A percentile compares a stretch with the other conserved stretches of the same genome.
phyloP scores from a whole-genome alignment of 768 basidiomycete species.

The Pleurotus giganteus region DNA sequence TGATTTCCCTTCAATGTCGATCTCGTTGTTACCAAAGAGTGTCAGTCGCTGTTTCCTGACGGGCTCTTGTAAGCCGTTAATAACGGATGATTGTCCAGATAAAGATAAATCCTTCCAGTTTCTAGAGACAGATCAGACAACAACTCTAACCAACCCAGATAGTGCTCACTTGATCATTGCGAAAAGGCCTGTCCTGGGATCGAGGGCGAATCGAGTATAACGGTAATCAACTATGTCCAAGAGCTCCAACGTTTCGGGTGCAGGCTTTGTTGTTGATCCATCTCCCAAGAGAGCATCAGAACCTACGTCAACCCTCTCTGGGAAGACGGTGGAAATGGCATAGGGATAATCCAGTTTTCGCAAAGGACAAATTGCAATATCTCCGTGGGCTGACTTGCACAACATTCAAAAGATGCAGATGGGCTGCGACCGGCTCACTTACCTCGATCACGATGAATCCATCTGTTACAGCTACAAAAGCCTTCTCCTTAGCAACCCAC shows the following conservation, averaged over 20 bases:
- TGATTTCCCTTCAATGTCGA: constrained; percentile 90
- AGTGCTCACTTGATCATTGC: constrained; percentile 67
- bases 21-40: constrained; percentile 82
- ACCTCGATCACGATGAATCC: constrained; percentile 93
- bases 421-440: constrained; percentile 20
- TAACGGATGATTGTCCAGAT: constrained; percentile 59
- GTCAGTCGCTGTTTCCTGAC: constrained; percentile 62
- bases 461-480: constrained; percentile 66
- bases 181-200: constrained; percentile 82
- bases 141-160: neutral
- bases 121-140: constrained; percentile 36
- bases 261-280: neutral
- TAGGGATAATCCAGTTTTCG: constrained; percentile 72
- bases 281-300: constrained; percentile 17
- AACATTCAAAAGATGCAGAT: constrained; percentile 15
- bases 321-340: constrained; percentile 78
- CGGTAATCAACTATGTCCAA: constrained; percentile 86
- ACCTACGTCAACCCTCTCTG: constrained; percentile 29
- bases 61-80: constrained; percentile 55
- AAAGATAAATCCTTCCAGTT: constrained; percentile 89
- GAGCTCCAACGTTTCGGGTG: constrained; percentile 31
- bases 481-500: constrained; percentile 80
- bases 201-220: constrained; percentile 86
- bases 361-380: constrained; percentile 75
- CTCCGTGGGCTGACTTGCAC: constrained; percentile 78